Evolutionary conservation across 2,329 filamentous ascomycete genomes (phyloP).

Genomic region (Cytospora piceae): DNA sequence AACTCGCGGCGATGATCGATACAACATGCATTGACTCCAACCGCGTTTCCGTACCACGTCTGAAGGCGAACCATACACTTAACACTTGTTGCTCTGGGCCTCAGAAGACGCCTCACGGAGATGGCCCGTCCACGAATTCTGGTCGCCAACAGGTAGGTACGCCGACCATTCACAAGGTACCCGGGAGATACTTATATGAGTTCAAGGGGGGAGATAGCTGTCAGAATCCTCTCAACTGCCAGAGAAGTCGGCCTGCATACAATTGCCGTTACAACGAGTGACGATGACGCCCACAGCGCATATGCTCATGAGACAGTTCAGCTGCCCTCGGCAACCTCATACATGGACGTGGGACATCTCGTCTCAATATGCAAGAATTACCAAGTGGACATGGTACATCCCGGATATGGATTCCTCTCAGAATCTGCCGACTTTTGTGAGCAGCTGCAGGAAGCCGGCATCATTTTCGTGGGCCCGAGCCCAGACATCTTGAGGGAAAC

Average conservation of each 20-base stretch:
- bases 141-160: constrained; percentile 21
- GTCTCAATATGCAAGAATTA: constrained; percentile 22
- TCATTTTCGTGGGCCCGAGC: constrained; percentile 21
- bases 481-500: constrained; percentile 16
- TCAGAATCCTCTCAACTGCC: constrained; percentile 62
- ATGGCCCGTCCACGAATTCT: constrained; percentile 2
- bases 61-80: no score
- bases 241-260: constrained; percentile 61
- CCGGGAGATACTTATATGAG: neutral
- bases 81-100: no score
- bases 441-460: constrained; percentile 12
- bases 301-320: constrained; percentile 55
- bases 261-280: constrained; percentile 57
- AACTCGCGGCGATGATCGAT: no score
- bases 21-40: no score
- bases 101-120: no score
- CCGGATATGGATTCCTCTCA: constrained; percentile 25
- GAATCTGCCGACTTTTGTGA: constrained; percentile 21
- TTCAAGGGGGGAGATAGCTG: constrained; percentile 61
- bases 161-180: neutral
- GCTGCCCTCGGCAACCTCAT: constrained; percentile 45
- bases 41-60: no score
- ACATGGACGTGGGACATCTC: constrained; percentile 16
- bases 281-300: constrained; percentile 58
- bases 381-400: constrained; percentile 20